Percentiles rank a stretch among this genome's conserved stretches.
Evolutionary conservation across 345 rosid genomes (phyloP).

Genomic region (Linum lewisii): DNA sequence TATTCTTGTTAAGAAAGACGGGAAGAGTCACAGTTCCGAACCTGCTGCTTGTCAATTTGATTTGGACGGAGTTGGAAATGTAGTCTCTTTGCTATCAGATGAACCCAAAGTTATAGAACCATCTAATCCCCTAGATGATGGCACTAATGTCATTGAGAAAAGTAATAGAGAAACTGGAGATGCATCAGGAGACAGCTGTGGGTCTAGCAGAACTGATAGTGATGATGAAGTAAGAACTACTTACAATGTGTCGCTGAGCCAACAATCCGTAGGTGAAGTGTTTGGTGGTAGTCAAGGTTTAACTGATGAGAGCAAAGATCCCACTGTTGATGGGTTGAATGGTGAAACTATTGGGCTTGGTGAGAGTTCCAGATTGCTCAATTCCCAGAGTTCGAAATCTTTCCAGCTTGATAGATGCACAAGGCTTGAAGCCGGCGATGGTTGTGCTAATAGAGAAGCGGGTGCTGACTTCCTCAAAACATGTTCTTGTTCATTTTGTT

Average conservation of each 20-base stretch:
- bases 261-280: slow-evolving; percentile 14
- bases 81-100: background rate
- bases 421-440: slow-evolving; percentile 22
- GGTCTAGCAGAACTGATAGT: slow-evolving; percentile 20
- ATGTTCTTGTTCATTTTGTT: slow-evolving; percentile 81
- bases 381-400: slow-evolving; percentile 29
- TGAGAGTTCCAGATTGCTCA: slow-evolving; percentile 32
- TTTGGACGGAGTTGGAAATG: background rate
- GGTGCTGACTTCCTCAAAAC: slow-evolving; percentile 41
- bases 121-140: background rate
- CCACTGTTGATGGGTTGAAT: slow-evolving; percentile 20
- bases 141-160: background rate
- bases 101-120: background rate
- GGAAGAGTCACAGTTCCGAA: background rate
- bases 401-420: slow-evolving; percentile 50
- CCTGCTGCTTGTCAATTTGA: background rate
- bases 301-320: slow-evolving; percentile 21
- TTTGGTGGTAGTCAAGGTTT: slow-evolving; percentile 13
- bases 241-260: slow-evolving; percentile 17
- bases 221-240: slow-evolving; percentile 17
- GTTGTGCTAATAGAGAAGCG: slow-evolving; percentile 22
- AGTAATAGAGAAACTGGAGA: background rate
- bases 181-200: slow-evolving; percentile 10
- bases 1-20: background rate
- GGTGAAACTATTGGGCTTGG: slow-evolving; percentile 23